Percentiles rank a stretch among this genome's conserved stretches.
phyloP scores from a whole-genome alignment of 2,329 filamentous ascomycete genomes.

The Alternaria infectoria region DNA sequence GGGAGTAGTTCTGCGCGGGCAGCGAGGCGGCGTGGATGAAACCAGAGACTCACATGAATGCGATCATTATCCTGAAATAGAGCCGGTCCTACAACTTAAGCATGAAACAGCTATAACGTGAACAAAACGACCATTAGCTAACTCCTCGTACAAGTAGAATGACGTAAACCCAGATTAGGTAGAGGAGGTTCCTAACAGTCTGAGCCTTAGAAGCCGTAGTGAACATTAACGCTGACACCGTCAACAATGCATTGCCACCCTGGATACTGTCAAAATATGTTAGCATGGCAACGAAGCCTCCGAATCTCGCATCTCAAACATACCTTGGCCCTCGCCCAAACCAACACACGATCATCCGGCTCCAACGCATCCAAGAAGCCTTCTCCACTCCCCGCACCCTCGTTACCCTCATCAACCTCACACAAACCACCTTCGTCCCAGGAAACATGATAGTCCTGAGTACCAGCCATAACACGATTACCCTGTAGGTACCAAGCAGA shows the following conservation, averaged over 20 bases:
- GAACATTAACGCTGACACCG: conserved; percentile 23
- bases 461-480: conserved; percentile 31
- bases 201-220: conserved; percentile 24
- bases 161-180: background rate
- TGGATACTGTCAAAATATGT: conserved; percentile 26
- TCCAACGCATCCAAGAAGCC: conserved; percentile 34
- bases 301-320: background rate
- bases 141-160: background rate
- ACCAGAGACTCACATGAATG: background rate
- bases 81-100: background rate
- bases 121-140: too few species aligned
- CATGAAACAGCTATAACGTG: background rate
- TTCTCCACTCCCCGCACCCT: conserved; percentile 34
- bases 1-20: too few species aligned
- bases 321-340: conserved; percentile 46
- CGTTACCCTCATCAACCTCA: conserved; percentile 18
- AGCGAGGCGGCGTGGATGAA: background rate
- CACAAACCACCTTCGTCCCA: conserved; percentile 20
- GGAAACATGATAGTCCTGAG: conserved; percentile 20
- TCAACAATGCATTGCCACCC: conserved; percentile 39
- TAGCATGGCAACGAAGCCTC: background rate
- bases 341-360: conserved; percentile 34
- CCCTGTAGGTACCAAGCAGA: conserved; percentile 43
- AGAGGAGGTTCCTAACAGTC: background rate
- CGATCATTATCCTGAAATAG: too few species aligned